Evolutionary conservation across 2,329 filamentous ascomycete genomes (phyloP).

Genomic region (Curvularia verruculosa): DNA sequence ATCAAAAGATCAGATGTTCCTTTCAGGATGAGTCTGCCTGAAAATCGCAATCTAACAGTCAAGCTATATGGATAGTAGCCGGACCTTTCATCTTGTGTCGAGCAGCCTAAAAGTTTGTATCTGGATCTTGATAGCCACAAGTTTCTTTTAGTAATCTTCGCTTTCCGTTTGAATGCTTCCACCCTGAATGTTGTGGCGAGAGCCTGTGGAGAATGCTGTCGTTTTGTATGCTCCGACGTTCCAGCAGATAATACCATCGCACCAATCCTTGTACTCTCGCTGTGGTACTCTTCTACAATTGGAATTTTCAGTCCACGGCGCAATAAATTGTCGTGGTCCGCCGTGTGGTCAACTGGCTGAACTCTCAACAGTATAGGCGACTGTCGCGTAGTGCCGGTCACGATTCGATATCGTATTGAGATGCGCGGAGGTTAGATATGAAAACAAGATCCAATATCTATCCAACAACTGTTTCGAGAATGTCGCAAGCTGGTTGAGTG

Average conservation of each 20-base stretch:
- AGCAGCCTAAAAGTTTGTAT: neutral
- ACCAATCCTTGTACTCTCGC: neutral
- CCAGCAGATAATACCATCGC: neutral
- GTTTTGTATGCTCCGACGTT: neutral
- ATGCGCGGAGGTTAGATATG: constrained; percentile 24
- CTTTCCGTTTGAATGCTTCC: neutral
- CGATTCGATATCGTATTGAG: constrained; percentile 13
- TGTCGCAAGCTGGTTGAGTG: neutral
- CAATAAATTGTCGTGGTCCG: constrained; percentile 19
- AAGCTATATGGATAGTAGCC: constrained; percentile 12
- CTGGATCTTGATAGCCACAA: constrained; percentile 10
- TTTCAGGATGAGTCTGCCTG: constrained; percentile 11
- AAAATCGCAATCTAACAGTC: constrained; percentile 20
- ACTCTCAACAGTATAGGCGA: constrained; percentile 20
- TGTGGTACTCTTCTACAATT: neutral
- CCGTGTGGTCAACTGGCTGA: constrained; percentile 19
- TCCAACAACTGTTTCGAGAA: neutral
- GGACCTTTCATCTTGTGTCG: neutral
- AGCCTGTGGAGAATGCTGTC: neutral
- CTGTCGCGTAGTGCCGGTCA: constrained; percentile 27
- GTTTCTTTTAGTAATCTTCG: neutral
- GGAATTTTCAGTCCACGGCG: neutral
- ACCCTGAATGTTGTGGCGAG: neutral
- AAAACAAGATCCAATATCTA: constrained; percentile 22
- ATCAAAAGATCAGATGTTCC: neutral